Evolutionary conservation across 1,284 basidiomycete species (phyloP), one percentile per base, ranked within the genome.

Genomic region (Phylloporus sp.): DNA sequence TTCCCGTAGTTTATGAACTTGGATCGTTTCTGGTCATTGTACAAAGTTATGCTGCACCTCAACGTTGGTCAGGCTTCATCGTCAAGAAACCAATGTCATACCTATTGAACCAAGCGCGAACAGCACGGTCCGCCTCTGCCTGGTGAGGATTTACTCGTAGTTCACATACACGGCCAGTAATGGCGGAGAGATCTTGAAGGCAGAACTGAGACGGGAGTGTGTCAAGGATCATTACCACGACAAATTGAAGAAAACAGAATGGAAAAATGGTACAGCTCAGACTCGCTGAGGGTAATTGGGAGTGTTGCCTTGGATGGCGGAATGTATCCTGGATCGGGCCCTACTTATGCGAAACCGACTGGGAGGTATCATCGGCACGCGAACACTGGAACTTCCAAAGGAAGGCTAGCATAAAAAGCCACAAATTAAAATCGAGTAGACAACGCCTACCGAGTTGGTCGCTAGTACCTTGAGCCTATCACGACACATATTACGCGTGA

Each of bases 1-100:
- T 78, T 77, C n/a, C 76, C 75, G 31, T 75, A 80, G 68, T 80
- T 76, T 37, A 78, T 22, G 40, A 76, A 76, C 56, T 74, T 70
- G 63, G 65, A 76, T 61, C 67, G 68, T 63, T 69, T 76, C 61
- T 64, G 67, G 61, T 75, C 76, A 58, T 77, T 68, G 65, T 79
- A 79, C 64, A 78, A 56, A 32, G 56, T 49, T 61, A 78, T 73
- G 56, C 75, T 77, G 44, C 20, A 59, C 28, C 29, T 26, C 44
- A 51, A 44, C 24, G 40, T 66, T 6, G 49, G 39, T 6, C 11
- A 28, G 54, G 42, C 28, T 17, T 11, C 40, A 47, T 34, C 15
- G 34, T 7, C 24, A 24, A 29, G 26, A 34, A n/a, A 6, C 6
- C 2, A 22, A 34, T 24, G 39, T 39, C 71, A 44, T 44, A 72